Conservation (phyloP, 2,329 filamentous ascomycete species). For the Alternaria sp. region DNA sequence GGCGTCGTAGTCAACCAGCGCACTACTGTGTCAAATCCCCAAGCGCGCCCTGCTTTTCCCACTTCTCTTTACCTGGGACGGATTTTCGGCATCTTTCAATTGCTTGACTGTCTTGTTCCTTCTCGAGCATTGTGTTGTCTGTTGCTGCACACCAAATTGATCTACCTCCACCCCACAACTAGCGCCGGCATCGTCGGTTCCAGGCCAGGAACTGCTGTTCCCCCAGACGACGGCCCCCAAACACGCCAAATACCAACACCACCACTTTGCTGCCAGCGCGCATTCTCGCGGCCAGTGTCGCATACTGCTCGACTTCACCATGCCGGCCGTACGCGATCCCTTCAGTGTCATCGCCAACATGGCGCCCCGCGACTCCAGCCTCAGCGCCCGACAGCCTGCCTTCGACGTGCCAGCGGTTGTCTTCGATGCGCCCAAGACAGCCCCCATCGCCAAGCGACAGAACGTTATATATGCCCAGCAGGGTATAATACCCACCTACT, state of each 20-base stretch:
- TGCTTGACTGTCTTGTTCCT: neutral
- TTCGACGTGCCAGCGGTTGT: slow-evolving; percentile 17
- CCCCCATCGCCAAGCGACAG: slow-evolving; percentile 26
- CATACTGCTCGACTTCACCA: slow-evolving; percentile 17
- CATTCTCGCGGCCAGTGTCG: slow-evolving; percentile 16
- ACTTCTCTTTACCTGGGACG: slow-evolving; percentile 4
- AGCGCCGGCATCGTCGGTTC: slow-evolving; percentile 31
- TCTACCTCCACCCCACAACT: slow-evolving; percentile 19
- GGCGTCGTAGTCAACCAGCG: slow-evolving; percentile 21
- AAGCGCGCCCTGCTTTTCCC: slow-evolving; percentile 13
- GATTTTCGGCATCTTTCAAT: slow-evolving; percentile 3
- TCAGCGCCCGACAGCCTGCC: slow-evolving; percentile 25
- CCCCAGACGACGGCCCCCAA: slow-evolving; percentile 22
- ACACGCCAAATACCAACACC: slow-evolving; percentile 6
- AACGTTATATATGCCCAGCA: slow-evolving; percentile 22
- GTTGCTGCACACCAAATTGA: slow-evolving; percentile 13
- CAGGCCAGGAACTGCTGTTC: slow-evolving; percentile 22
- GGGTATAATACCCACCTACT: slow-evolving; percentile 66
- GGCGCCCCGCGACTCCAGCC: slow-evolving; percentile 26
- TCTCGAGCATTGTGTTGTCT: slow-evolving; percentile 4
- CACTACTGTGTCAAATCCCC: slow-evolving; percentile 22
- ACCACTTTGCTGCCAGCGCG: slow-evolving; percentile 10
- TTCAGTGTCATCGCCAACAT: slow-evolving; percentile 30
- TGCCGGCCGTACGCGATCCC: slow-evolving; percentile 36
- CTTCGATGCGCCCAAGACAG: slow-evolving; percentile 18